Evolutionary conservation across 768 basidiomycete species (phyloP), one percentile per base, ranked within the genome.

Genomic region (Pisolithus orientalis): DNA sequence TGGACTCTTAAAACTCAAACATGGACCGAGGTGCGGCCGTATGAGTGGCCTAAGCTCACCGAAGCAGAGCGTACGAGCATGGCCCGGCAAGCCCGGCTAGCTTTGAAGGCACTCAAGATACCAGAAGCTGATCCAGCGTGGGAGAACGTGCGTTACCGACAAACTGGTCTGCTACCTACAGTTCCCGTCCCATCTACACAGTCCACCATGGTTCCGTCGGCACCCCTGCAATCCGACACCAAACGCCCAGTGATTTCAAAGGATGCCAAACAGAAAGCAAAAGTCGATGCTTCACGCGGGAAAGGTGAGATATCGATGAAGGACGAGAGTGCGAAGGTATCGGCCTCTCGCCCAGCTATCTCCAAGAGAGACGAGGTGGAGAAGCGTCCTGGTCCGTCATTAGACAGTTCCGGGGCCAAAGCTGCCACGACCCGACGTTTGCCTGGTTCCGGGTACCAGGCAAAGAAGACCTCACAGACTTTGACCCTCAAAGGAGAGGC

Each of bases 1-100:
- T 89, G 83, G 75, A 60, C 68, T 31, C 78, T 88, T 53, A 85
- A 80, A 56, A 67, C 74, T 24, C 61, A 66, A 17, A 69, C 79
- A 3, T 90, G 87, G 86, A 72, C 72, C 32, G 82, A 89, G 59
- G 82, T 88, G 25, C 80, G 84, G 6, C 87, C 87, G 0, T 82
- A 75, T 52, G 83, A 82, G 55, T 85, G 78, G 75, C 69, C 74
- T 0, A 70, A 70, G 28, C 70, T 85, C 27, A 69, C 70, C 3
- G 76, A 79, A 28, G 46, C 68, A 2, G 79, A 82, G 43, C 75
- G 79, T 5, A 69, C 67, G 7, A 59, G 54, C n/a, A 69, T 88
- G 64, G 74, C 79, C 7, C 75, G 79, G 39, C 70, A 73, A 28
- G 84, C 80, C 1, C 75, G 82, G 44, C 55, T 68, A 14, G 75